phyloP scores from a whole-genome alignment of 2,329 filamentous ascomycete genomes.

The Penicillium sp. region DNA sequence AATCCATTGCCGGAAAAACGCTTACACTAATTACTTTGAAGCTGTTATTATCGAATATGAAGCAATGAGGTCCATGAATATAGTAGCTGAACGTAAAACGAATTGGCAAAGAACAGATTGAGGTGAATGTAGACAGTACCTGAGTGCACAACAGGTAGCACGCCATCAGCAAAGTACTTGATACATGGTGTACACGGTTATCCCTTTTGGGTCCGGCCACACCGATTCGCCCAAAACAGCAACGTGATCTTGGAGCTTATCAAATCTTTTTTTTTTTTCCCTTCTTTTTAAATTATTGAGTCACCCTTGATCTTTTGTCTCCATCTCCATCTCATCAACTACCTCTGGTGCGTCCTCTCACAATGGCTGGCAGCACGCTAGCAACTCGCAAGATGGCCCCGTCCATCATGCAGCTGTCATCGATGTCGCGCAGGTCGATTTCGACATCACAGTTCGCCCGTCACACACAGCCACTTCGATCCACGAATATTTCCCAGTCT shows the following conservation, averaged over 20 bases:
- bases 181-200: neutral
- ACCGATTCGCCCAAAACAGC: constrained; percentile 42
- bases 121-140: constrained; percentile 7
- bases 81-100: neutral
- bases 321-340: constrained; percentile 10
- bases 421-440: constrained; percentile 39
- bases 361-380: constrained; percentile 39
- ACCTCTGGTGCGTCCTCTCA: constrained; percentile 26
- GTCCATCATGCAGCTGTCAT: constrained; percentile 36
- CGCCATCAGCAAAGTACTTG: constrained; percentile 10
- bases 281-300: constrained; percentile 9
- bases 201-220: constrained; percentile 20
- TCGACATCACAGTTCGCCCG: constrained; percentile 29
- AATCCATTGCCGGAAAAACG: neutral
- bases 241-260: constrained; percentile 17
- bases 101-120: neutral
- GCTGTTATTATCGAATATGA: too few relatives aligned
- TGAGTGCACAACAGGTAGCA: neutral
- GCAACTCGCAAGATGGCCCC: constrained; percentile 34
- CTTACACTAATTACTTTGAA: neutral
- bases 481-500: constrained; percentile 22
- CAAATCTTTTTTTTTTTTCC: constrained; percentile 21
- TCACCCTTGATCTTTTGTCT: constrained; percentile 9
- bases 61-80: neutral
- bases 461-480: constrained; percentile 30